These are phyloP conservation scores for Fagopyrum tataricum DNA, from an alignment of 148 eudicot species.

Conservation along the genomic window DNA sequence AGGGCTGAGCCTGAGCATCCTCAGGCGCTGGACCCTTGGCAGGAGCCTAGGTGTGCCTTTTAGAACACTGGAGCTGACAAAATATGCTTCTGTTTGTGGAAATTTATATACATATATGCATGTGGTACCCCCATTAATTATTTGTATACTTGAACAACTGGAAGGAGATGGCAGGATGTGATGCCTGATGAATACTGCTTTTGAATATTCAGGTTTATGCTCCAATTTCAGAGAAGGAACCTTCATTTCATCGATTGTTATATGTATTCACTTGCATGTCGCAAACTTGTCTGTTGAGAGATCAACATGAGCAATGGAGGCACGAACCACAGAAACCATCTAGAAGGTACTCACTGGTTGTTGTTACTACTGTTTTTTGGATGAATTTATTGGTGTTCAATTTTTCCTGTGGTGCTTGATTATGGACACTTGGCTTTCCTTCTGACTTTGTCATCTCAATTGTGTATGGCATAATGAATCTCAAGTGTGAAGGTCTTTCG, in stretches of 20 bases:
- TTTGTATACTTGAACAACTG: neutral
- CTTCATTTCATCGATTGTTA: constrained; percentile 69
- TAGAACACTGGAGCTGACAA: too few relatives aligned
- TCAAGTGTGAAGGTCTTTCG: constrained; percentile 82
- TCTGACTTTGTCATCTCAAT: neutral
- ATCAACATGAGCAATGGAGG: constrained; percentile 94
- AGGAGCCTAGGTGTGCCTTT: too few relatives aligned
- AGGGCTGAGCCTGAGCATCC: too few relatives aligned
- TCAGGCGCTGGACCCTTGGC: too few relatives aligned
- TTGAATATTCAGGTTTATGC: constrained; percentile 56
- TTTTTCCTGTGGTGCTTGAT: neutral
- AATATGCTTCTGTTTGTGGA: neutral
- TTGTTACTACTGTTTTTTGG: neutral
- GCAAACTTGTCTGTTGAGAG: constrained; percentile 68
- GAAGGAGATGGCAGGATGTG: neutral
- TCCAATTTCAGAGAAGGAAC: constrained; percentile 54
- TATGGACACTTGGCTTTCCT: neutral
- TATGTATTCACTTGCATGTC: constrained; percentile 83
- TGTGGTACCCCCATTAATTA: neutral
- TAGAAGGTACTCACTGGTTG: constrained; percentile 47
- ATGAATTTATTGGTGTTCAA: neutral
- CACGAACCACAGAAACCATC: constrained; percentile 41
- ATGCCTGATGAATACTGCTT: constrained; percentile 5
- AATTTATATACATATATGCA: neutral
- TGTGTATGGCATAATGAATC: constrained; percentile 16